Evolutionary conservation across 2,329 filamentous ascomycete genomes (phyloP).

Genomic region (Periconia sp.): DNA sequence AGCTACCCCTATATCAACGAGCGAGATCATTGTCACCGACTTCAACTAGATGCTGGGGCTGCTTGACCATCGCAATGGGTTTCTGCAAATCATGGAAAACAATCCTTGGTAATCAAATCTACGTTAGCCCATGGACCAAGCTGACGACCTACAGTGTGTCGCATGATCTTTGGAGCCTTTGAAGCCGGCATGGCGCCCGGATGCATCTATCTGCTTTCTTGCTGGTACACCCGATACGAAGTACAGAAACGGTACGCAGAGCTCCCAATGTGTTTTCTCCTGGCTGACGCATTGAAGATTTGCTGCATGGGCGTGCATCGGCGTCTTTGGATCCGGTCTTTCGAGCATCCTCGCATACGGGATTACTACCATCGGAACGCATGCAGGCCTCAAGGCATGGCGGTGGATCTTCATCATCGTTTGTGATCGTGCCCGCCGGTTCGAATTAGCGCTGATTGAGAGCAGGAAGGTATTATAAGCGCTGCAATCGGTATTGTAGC

Average conservation of each 20-base stretch:
- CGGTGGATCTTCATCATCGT: conserved; percentile 14
- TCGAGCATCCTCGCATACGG: conserved; percentile 58
- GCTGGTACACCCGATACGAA: conserved; percentile 57
- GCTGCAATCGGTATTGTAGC: conserved; percentile 13
- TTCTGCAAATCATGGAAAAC: conserved; percentile 8
- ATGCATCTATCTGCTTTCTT: conserved; percentile 18
- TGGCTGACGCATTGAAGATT: too few relatives aligned
- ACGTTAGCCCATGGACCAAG: too few relatives aligned
- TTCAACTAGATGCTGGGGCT: too few relatives aligned
- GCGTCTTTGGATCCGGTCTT: conserved; percentile 59
- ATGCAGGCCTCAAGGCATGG: conserved; percentile 4
- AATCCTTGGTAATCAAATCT: too few relatives aligned
- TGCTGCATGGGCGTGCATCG: conserved; percentile 60
- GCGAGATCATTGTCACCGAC: too few relatives aligned
- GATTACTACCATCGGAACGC: conserved; percentile 25
- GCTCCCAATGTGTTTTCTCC: too few relatives aligned
- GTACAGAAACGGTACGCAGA: conserved; percentile 55
- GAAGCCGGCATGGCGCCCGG: conserved; percentile 20
- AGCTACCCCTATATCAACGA: too few relatives aligned
- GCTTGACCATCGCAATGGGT: conserved; percentile 8
- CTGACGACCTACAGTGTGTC: too few relatives aligned
- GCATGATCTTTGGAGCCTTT: conserved; percentile 22
- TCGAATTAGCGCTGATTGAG: too few relatives aligned
- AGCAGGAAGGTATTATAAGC: conserved; percentile 11
- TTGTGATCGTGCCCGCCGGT: too few relatives aligned